These are phyloP conservation scores for Tolypocladium guangdongense DNA, from an alignment of 2,329 filamentous ascomycete species.

Conservation along the genomic window DNA sequence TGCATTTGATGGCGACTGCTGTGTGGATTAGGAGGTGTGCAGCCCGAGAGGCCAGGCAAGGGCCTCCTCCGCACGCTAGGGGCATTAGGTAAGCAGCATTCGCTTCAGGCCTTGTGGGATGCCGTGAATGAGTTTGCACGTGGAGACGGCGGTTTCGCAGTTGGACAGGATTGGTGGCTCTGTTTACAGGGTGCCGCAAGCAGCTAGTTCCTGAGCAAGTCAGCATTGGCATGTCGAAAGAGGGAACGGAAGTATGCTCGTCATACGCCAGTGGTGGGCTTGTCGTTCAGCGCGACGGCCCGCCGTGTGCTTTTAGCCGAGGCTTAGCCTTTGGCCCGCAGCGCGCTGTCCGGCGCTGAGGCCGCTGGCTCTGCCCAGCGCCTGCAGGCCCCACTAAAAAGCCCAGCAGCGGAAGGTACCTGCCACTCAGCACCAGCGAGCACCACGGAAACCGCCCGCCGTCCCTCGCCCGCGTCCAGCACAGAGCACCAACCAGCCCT, in stretches of 20 bases:
- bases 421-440: not conserved
- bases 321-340: not conserved
- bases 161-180: not conserved
- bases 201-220: not conserved
- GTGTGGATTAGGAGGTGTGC: constrained; percentile 18
- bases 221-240: not conserved
- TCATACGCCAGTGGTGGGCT: too few relatives aligned
- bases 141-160: not conserved
- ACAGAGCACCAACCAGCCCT: constrained; percentile 3
- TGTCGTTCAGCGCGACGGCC: not conserved
- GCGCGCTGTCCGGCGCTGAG: not conserved
- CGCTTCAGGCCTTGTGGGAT: not conserved
- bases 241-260: too few relatives aligned
- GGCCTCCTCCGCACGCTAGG: constrained; percentile 8
- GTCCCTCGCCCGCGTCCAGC: constrained; percentile 3
- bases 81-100: constrained; percentile 13
- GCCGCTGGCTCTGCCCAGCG: not conserved
- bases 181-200: not conserved
- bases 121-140: not conserved
- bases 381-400: not conserved
- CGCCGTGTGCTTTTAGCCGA: not conserved
- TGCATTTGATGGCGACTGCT: constrained; percentile 15
- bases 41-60: constrained; percentile 5
- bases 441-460: constrained; percentile 2
- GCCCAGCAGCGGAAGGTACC: not conserved